Base-by-base conservation (phyloP, 78 protist genomes). In the Dictyostelium purpureum region DNA sequence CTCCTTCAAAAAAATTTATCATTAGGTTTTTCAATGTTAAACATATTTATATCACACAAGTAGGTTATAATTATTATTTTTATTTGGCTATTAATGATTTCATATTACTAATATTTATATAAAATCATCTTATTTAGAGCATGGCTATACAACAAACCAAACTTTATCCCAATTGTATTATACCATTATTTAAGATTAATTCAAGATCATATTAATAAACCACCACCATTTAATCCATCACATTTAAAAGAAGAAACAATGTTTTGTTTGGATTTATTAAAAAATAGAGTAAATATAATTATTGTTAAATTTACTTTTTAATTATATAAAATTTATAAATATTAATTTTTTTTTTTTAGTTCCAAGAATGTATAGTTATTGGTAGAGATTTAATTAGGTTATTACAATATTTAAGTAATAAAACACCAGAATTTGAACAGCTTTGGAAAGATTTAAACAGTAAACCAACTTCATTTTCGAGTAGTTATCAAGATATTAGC, bases 351-450 rank as follows among this genome's bases (percentile, higher is more conserved):
- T 1, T 40, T 40, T 28, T 28, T n/a, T 26, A 78, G 80, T 80
- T 94, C 63, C 63, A 47, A 56, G 94, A 90, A 40, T 88, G 89
- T 43, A 33, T 81, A 57, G 89, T 67, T 12, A 83, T 94, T 47
- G 96, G 96, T 14, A 42, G 96, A 42, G 96, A 95, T 49, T 45
- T 90, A 26, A 35, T 95, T 49, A 69, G 97, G 28, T 35, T 93
- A 35, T 42, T 95, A 33, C 95, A 89, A 43, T 89, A 93, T 52
- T 49, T 95, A 6, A 24, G 66, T n/a, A 19, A n/a, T n/a, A 70
- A 79, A 59, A 14, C 59, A 42, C 88, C 79, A 43, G 91, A 80
- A 45, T 94, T 94, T 51, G 96, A 82, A 18, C 88, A 59, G 54
- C 14, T 85, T 4, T 95, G 79, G 96, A 71, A 56, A 49, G 89